phyloP scores from a whole-genome alignment of 495 filamentous ascomycete species.

The Hyaloscypha variabilis region DNA sequence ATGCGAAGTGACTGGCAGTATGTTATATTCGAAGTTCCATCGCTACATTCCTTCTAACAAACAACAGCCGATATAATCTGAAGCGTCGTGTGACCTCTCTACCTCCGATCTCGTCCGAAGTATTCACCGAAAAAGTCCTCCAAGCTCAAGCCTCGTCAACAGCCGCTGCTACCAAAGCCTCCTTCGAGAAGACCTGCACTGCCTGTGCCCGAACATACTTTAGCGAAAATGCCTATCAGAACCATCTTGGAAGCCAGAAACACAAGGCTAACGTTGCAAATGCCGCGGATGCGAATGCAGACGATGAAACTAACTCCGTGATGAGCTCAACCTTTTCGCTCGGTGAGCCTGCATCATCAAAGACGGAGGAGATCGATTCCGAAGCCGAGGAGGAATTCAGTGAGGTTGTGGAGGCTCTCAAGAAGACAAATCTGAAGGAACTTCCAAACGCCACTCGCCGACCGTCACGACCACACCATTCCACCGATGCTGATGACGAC shows the following conservation, averaged over 20 bases:
- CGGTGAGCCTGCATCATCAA: constrained; percentile 56
- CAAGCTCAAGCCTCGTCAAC: constrained; percentile 82
- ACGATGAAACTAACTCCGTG: constrained; percentile 81
- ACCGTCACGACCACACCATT: constrained; percentile 30
- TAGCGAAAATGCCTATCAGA: constrained; percentile 92
- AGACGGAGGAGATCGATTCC: constrained; percentile 50
- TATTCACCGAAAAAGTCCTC: constrained; percentile 96
- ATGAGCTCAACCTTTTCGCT: constrained; percentile 91
- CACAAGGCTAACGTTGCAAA: constrained; percentile 69
- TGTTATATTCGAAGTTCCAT: constrained; percentile 38
- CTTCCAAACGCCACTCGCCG: constrained; percentile 34
- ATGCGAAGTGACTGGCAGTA: constrained; percentile 99
- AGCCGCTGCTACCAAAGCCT: constrained; percentile 83
- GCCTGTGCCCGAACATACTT: constrained; percentile 91
- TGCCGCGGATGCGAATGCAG: constrained; percentile 37
- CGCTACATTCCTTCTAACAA: constrained; percentile 10
- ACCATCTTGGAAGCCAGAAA: constrained; percentile 90
- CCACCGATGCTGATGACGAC: constrained; percentile 33
- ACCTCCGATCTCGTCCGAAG: constrained; percentile 88
- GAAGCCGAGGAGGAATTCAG: constrained; percentile 70
- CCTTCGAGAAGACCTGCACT: constrained; percentile 81
- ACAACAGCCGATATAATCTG: constrained; percentile 87
- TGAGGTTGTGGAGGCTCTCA: constrained; percentile 76
- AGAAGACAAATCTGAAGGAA: constrained; percentile 71
- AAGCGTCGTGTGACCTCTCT: constrained; percentile 92